phyloP scores from a whole-genome alignment of 495 filamentous ascomycete genomes.

The Xylaria bambusicola region DNA sequence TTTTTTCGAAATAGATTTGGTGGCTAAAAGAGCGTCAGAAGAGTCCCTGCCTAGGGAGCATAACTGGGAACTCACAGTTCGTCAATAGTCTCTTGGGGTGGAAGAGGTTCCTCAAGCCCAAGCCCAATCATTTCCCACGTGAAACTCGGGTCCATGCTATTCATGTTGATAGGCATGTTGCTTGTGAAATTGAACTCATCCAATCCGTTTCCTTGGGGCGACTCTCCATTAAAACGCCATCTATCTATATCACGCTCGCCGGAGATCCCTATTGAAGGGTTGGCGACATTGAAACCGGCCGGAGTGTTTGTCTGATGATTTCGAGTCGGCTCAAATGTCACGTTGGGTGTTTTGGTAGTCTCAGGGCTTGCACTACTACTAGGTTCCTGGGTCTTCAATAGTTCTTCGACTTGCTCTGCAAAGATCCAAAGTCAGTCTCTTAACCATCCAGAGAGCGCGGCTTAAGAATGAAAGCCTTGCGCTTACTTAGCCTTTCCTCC shows the following conservation, averaged over 20 bases:
- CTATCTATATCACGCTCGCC: slow-evolving; percentile 50
- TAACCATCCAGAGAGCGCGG: not conserved
- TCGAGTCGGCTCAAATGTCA: slow-evolving; percentile 35
- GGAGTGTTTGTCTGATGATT: slow-evolving; percentile 38
- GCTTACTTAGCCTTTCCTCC: slow-evolving; percentile 87
- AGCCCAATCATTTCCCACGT: slow-evolving; percentile 93
- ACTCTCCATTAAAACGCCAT: slow-evolving; percentile 55
- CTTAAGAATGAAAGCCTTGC: slow-evolving; percentile 4
- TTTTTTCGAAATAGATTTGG: slow-evolving; percentile 85
- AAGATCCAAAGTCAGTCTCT: slow-evolving; percentile 15
- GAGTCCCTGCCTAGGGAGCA: not conserved
- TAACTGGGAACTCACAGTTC: slow-evolving; percentile 66
- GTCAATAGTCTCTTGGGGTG: slow-evolving; percentile 82
- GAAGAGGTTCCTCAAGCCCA: slow-evolving; percentile 89
- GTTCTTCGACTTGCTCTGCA: slow-evolving; percentile 89
- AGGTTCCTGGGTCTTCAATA: slow-evolving; percentile 74
- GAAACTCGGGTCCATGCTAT: slow-evolving; percentile 53
- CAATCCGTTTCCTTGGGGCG: slow-evolving; percentile 43
- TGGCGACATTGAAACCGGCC: slow-evolving; percentile 47
- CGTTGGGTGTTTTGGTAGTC: slow-evolving; percentile 33
- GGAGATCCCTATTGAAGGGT: slow-evolving; percentile 46
- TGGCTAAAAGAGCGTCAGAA: slow-evolving; percentile 55
- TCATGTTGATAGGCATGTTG: slow-evolving; percentile 47
- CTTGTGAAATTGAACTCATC: slow-evolving; percentile 54
- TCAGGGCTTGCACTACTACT: slow-evolving; percentile 34